Percentiles rank a stretch among this genome's conserved stretches.
Conservation (phyloP, 148 eudicot species). For the Persicaria tinctoria region DNA sequence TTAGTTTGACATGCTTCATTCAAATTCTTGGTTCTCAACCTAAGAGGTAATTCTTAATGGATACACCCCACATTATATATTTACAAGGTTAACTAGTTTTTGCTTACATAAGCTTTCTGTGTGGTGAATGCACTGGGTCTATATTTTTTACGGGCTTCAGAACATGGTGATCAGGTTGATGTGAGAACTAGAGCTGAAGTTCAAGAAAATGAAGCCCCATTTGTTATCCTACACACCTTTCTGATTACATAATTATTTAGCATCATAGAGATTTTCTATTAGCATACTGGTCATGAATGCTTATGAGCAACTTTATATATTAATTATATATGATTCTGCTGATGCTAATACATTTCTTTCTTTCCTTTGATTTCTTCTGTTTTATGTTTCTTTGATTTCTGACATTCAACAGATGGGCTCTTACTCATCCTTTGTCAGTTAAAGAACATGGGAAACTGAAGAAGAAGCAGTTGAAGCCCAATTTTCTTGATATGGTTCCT, state of each 20-base stretch:
- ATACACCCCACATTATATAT: background rate
- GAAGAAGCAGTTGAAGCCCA: conserved; percentile 74
- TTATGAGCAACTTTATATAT: background rate
- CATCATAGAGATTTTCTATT: background rate
- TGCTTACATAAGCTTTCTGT: background rate
- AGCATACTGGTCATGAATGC: background rate
- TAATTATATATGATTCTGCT: background rate
- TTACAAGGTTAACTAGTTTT: background rate
- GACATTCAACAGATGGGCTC: conserved; percentile 83
- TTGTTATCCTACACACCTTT: background rate
- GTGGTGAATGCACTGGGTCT: background rate
- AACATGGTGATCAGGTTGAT: background rate
- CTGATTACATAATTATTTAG: background rate
- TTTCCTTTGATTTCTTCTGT: conserved; percentile 2
- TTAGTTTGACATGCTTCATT: background rate
- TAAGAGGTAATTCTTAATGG: background rate
- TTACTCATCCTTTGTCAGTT: conserved; percentile 81
- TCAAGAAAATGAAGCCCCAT: background rate
- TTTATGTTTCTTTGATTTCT: conserved; percentile 18
- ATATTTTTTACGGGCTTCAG: background rate
- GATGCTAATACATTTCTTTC: background rate
- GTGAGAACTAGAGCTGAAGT: background rate
- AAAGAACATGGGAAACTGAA: conserved; percentile 67
- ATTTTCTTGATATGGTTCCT: conserved; percentile 97
- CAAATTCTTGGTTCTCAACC: background rate